These are phyloP conservation scores for Colletotrichum musicola DNA, from an alignment of 2,329 filamentous ascomycete species.

Conservation along the genomic window DNA sequence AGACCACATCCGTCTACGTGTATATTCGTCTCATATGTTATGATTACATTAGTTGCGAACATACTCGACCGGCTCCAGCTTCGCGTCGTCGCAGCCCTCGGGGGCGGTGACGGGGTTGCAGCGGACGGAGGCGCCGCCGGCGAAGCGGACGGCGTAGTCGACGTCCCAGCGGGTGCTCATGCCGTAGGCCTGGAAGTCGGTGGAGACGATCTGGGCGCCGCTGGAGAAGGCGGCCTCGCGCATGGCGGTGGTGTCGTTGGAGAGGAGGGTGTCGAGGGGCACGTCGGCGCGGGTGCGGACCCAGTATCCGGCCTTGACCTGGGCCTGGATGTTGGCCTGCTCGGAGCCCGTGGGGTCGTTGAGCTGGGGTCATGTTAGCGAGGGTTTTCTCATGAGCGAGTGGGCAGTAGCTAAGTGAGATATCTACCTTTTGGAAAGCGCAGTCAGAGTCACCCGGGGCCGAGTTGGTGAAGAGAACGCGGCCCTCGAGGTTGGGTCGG, in stretches of 20 bases:
- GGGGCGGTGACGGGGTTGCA: conserved; percentile 49
- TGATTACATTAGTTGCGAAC: conserved; percentile 31
- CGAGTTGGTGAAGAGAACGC: conserved; percentile 62
- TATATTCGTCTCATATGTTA: background rate
- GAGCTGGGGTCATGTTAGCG: conserved; percentile 46
- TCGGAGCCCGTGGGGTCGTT: conserved; percentile 56
- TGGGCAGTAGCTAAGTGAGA: no score
- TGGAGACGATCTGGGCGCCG: conserved; percentile 63
- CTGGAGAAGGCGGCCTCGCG: conserved; percentile 57
- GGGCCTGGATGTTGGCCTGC: conserved; percentile 54
- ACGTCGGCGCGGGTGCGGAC: conserved; percentile 62
- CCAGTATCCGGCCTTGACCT: conserved; percentile 61
- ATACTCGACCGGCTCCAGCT: conserved; percentile 42
- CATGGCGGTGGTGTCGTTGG: conserved; percentile 53
- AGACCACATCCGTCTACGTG: background rate
- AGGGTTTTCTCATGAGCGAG: no score
- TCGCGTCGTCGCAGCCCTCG: conserved; percentile 39
- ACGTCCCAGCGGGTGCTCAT: conserved; percentile 60
- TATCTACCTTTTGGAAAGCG: conserved; percentile 63
- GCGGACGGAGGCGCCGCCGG: conserved; percentile 42
- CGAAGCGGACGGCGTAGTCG: conserved; percentile 56
- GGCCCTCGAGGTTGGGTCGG: conserved; percentile 53
- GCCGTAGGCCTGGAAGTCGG: conserved; percentile 61
- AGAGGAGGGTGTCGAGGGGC: conserved; percentile 57
- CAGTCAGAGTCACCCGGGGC: conserved; percentile 58